These are phyloP conservation scores for Nakazawaea anatomiae DNA, from an alignment of 805 yeast species.

Conservation along the genomic window DNA sequence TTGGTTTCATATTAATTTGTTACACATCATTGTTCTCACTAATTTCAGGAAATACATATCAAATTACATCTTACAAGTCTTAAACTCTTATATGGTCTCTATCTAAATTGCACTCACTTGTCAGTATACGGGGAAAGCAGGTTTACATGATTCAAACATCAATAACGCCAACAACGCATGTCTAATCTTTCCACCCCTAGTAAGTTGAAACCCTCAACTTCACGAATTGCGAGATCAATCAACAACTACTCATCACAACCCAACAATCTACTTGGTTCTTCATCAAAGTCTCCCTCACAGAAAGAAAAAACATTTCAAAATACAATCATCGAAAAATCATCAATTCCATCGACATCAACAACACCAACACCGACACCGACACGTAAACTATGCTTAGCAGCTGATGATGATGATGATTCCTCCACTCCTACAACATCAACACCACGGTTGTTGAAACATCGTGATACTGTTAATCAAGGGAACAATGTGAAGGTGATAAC, in stretches of 20 bases:
- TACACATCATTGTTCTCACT: too few species aligned
- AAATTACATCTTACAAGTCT: too few species aligned
- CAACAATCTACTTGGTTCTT: not conserved
- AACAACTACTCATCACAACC: too few species aligned
- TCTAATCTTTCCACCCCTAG: not conserved
- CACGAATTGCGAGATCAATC: not conserved
- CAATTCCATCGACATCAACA: not conserved
- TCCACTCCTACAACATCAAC: too few species aligned
- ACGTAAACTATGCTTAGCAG: not conserved
- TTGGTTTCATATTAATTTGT: too few species aligned
- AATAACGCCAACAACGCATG: not conserved
- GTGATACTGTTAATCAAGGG: not conserved
- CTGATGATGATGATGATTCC: not conserved
- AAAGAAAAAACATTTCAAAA: not conserved
- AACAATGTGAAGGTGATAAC: constrained; percentile 56
- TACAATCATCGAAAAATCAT: not conserved
- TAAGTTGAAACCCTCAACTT: not conserved
- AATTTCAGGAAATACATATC: too few species aligned
- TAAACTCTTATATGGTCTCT: too few species aligned
- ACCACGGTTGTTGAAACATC: too few species aligned
- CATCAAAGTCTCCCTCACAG: not conserved
- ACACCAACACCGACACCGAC: constrained; percentile 18
- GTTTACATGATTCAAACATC: not conserved
- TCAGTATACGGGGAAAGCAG: not conserved
- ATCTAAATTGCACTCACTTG: not conserved